Evolutionary conservation across 73 alveolate species (phyloP).

Genomic region (Stentor coeruleus): DNA sequence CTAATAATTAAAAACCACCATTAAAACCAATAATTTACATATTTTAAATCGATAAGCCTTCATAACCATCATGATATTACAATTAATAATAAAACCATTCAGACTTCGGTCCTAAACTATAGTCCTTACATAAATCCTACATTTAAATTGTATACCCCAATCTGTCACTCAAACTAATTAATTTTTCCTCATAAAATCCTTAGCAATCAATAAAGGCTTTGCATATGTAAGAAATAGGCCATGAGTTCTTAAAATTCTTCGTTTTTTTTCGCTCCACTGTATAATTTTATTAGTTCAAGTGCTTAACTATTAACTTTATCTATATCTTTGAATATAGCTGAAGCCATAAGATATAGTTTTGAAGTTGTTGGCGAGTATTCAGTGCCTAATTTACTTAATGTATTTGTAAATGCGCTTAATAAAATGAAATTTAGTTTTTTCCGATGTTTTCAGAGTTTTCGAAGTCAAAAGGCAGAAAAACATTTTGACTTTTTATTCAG

Average conservation of each 20-base stretch:
- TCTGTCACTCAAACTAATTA: neutral
- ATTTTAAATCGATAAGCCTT: too few species aligned
- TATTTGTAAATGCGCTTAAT: neutral
- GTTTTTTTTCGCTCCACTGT: neutral
- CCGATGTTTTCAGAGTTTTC: conserved; percentile 16
- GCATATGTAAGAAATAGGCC: conserved; percentile 1
- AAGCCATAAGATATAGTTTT: neutral
- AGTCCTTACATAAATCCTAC: too few species aligned
- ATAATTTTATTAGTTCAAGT: neutral
- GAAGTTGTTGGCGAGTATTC: neutral
- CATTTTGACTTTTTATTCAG: neutral
- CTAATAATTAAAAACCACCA: too few species aligned
- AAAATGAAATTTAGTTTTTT: neutral
- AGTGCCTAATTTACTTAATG: conserved; percentile 1
- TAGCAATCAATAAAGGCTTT: neutral
- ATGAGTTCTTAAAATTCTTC: conserved; percentile 15
- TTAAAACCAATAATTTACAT: too few species aligned
- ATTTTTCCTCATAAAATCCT: neutral
- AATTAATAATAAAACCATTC: too few species aligned
- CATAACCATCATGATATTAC: too few species aligned
- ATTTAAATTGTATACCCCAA: neutral
- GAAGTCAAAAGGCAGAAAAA: conserved; percentile 14
- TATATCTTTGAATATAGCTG: neutral
- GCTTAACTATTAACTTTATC: neutral
- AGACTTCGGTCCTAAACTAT: too few species aligned